Evolutionary conservation across 2,329 filamentous ascomycete species (phyloP), one percentile per base, ranked within the genome.

Genomic region (Chaetomium sp.): DNA sequence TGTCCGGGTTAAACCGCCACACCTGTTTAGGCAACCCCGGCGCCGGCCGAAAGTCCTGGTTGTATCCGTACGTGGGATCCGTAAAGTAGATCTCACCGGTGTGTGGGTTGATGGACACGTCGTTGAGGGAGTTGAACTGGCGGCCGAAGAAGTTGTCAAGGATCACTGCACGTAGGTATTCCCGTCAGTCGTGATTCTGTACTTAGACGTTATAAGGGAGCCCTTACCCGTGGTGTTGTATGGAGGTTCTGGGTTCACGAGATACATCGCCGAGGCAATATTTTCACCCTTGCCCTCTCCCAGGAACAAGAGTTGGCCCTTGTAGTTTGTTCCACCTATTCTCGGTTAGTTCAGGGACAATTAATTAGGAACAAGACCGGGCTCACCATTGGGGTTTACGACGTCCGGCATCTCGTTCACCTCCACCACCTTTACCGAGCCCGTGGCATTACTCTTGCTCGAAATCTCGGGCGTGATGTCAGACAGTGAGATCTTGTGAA

Each of bases 81-180:
- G 82, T 86, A 62, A 86, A 85, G 71, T 83, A 86, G n/a, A 86
- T 69, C 33, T 81, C 76, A n/a, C 75, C 74, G 55, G 77, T 82
- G 9, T 67, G 65, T 35, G 80, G 74, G 60, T 84, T 75, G 54
- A 81, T 65, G 1, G 75, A 72, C 0, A 80, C 72, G 57, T 86
- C 82, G 59, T 85, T 85, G 9, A 84, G 68, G 0, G 80, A 84
- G 65, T 77, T 82, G 68, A 85, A 85, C 42, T 78, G 73, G 2
- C 80, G 75, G 14, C 82, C 81, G 49, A 80, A 80, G 65, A 73
- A 86, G 65, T 80, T 82, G 61, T 81, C 81, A 12, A 86, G 55
- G 10, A 86, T 68, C 0, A 76, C 74, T 73, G 5, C 19, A 8
- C 4, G 10, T 5, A 8, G 6, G 10, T 5, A n/a, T 12, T 3